phyloP scores from a whole-genome alignment of 2,329 filamentous ascomycete species.

The Cordyceps cateniannulata region DNA sequence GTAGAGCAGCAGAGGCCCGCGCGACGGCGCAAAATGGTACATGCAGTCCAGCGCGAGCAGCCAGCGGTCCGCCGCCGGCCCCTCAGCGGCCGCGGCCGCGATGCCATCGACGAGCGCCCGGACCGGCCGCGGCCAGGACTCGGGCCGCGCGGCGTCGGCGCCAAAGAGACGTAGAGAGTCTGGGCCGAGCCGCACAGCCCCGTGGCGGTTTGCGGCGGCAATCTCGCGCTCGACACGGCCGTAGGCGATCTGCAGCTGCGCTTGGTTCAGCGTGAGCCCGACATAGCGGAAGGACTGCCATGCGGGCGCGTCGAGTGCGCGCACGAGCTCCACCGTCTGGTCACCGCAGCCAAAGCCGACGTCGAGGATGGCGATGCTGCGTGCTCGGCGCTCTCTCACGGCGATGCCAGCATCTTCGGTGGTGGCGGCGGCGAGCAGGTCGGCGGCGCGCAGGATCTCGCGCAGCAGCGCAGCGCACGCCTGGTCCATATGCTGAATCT shows the following conservation, averaged over 20 bases:
- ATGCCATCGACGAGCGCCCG: constrained; percentile 22
- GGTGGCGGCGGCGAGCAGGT: constrained; percentile 26
- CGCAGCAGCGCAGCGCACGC: constrained; percentile 44
- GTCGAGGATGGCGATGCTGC: constrained; percentile 37
- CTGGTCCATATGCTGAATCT: constrained; percentile 32
- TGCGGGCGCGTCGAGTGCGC: constrained; percentile 17
- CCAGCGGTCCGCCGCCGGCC: constrained; percentile 34
- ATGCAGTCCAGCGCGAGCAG: constrained; percentile 49
- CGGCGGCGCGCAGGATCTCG: constrained; percentile 38
- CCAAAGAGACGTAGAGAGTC: constrained; percentile 34
- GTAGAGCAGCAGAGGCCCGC: constrained; percentile 38
- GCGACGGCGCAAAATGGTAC: constrained; percentile 50
- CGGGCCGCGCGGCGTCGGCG: constrained; percentile 43
- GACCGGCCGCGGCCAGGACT: constrained; percentile 30
- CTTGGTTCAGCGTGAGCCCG: constrained; percentile 43
- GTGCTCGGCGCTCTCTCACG: constrained; percentile 7
- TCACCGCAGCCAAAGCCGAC: constrained; percentile 55
- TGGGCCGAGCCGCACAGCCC: not conserved
- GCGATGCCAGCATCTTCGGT: constrained; percentile 1
- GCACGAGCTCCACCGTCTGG: constrained; percentile 42
- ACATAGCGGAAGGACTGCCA: constrained; percentile 37
- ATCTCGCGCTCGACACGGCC: constrained; percentile 22
- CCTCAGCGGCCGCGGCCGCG: constrained; percentile 4
- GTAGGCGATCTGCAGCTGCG: constrained; percentile 36
- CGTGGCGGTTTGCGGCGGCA: not conserved